A percentile compares a stretch with the other conserved stretches of the same genome.
phyloP scores from a whole-genome alignment of 2,329 filamentous ascomycete genomes.

The Hypoxylon sp. region DNA sequence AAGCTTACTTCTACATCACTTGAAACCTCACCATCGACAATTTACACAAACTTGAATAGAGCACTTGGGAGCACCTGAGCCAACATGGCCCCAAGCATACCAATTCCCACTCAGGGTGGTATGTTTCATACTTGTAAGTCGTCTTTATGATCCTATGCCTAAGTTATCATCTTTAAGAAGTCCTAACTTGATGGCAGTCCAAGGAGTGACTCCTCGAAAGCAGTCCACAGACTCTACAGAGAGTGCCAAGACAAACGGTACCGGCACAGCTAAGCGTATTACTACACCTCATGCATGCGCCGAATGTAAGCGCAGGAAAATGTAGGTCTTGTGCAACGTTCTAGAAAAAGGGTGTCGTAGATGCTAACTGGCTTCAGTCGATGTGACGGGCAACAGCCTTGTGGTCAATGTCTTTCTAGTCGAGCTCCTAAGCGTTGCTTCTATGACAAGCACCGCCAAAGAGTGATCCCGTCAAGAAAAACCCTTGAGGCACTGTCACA shows the following conservation, averaged over 20 bases:
- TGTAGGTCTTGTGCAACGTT: conserved; percentile 59
- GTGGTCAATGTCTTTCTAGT: conserved; percentile 86
- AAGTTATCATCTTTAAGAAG: background rate
- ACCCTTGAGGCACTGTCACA: conserved; percentile 75
- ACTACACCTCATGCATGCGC: conserved; percentile 60
- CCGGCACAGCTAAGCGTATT: conserved; percentile 54
- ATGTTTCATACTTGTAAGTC: conserved; percentile 65
- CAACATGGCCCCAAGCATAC: conserved; percentile 62
- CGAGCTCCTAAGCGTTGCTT: conserved; percentile 83
- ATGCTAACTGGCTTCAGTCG: conserved; percentile 62
- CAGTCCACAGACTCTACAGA: conserved; percentile 60
- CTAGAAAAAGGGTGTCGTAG: conserved; percentile 9
- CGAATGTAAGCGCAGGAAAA: conserved; percentile 81
- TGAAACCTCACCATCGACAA: conserved; percentile 44
- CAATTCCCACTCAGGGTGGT: conserved; percentile 64
- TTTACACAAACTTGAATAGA: conserved; percentile 32
- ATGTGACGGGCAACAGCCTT: conserved; percentile 85
- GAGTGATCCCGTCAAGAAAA: conserved; percentile 83
- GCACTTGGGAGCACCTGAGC: conserved; percentile 38
- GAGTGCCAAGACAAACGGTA: conserved; percentile 52
- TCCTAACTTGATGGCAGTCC: conserved; percentile 54
- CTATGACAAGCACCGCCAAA: conserved; percentile 84
- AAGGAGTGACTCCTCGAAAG: conserved; percentile 68
- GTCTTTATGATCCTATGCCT: background rate
- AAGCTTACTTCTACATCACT: conserved; percentile 47